Conservation (phyloP, 2,329 filamentous ascomycete species). For the Fusarium clavum region DNA sequence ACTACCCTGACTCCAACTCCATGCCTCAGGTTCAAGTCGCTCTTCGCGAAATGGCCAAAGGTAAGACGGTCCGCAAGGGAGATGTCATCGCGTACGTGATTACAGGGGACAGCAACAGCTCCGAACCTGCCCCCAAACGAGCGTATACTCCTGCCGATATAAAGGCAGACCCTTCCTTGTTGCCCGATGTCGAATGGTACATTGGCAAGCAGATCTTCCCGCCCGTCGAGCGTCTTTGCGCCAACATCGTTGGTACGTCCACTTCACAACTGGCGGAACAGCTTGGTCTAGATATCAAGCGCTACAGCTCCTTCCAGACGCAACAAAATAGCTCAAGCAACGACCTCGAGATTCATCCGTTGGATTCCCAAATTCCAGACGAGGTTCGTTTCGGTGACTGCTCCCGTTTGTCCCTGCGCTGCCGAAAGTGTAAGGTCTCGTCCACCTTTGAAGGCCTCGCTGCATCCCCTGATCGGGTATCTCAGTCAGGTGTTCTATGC, state of each 20-base stretch:
- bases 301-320: conserved; percentile 71
- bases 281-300: conserved; percentile 88
- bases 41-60: conserved; percentile 84
- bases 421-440: conserved; percentile 79
- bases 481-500: conserved; percentile 81
- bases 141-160: conserved; percentile 88
- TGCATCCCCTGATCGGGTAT: conserved; percentile 68
- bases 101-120: conserved; percentile 76
- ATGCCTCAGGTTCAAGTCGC: conserved; percentile 99
- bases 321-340: conserved; percentile 63
- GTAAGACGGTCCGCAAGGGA: conserved; percentile 89
- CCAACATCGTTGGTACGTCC: conserved; percentile 93
- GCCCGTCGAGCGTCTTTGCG: conserved; percentile 96
- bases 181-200: conserved; percentile 97
- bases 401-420: conserved; percentile 79
- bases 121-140: conserved; percentile 83
- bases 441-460: conserved; percentile 82
- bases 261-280: conserved; percentile 91
- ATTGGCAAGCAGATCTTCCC: conserved; percentile 98
- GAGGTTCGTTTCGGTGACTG: conserved; percentile 88
- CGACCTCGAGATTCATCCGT: conserved; percentile 82
- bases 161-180: conserved; percentile 78
- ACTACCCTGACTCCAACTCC: conserved; percentile 92
- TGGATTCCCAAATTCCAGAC: conserved; percentile 95
- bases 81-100: conserved; percentile 98